Evolutionary conservation across 257 asterid genomes (phyloP).

Genomic region (Ophiorrhiza pumila): DNA sequence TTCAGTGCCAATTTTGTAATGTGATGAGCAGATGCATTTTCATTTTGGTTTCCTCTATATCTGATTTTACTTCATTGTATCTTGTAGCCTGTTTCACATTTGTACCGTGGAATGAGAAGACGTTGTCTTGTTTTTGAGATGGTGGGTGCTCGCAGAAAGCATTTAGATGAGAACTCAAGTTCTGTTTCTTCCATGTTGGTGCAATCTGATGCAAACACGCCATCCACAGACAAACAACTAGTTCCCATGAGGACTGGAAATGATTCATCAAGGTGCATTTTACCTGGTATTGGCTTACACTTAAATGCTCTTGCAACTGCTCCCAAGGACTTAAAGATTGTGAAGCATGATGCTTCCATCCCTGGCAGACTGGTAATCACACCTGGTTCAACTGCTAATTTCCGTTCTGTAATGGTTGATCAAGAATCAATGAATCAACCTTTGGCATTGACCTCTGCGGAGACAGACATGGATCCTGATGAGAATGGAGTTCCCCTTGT

Average conservation of each 20-base stretch:
- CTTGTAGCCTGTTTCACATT: constrained; percentile 59
- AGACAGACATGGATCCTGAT: constrained; percentile 32
- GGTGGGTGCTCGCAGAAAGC: constrained; percentile 62
- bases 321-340: constrained; percentile 53
- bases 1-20: neutral
- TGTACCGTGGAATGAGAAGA: constrained; percentile 88
- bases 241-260: constrained; percentile 27
- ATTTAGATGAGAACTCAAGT: constrained; percentile 39
- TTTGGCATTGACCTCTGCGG: constrained; percentile 33
- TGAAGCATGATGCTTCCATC: constrained; percentile 46
- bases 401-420: constrained; percentile 31
- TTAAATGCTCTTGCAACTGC: constrained; percentile 77
- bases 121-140: constrained; percentile 87
- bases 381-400: constrained; percentile 48
- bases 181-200: constrained; percentile 41
- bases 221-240: constrained; percentile 33
- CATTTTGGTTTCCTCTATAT: neutral
- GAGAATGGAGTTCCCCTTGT: constrained; percentile 35
- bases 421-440: constrained; percentile 37
- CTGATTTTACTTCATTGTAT: constrained; percentile 6
- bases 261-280: constrained; percentile 43
- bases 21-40: neutral
- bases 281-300: constrained; percentile 95
- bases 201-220: constrained; percentile 37
- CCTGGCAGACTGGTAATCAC: constrained; percentile 55